These are phyloP conservation scores for Neostapfia colusana DNA, from an alignment of 176 grass and related monocot genomes.

Conservation along the genomic window DNA sequence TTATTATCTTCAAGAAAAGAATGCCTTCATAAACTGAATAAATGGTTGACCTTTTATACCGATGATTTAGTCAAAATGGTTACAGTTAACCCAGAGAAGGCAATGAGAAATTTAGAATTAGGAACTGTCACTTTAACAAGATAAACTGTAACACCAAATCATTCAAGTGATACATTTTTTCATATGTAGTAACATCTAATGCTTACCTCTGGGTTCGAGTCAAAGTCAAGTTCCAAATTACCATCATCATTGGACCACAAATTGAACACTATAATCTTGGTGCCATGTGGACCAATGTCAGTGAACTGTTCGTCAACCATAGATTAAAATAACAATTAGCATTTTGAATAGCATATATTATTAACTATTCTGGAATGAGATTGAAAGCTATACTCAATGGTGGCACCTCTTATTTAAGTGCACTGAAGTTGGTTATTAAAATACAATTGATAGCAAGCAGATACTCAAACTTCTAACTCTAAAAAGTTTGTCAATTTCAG, in stretches of 20 bases:
- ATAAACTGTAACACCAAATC: neutral
- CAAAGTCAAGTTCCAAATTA: constrained; percentile 77
- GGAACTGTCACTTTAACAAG: constrained; percentile 15
- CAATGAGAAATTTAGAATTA: constrained; percentile 11
- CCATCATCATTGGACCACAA: constrained; percentile 68
- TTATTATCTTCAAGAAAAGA: neutral
- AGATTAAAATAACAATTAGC: constrained; percentile 36
- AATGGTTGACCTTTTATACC: neutral
- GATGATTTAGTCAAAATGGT: neutral
- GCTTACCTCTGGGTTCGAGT: constrained; percentile 48
- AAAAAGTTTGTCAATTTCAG: neutral
- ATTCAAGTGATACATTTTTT: neutral
- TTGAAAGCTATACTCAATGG: too few relatives aligned
- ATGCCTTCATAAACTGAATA: neutral
- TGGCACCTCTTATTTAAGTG: neutral
- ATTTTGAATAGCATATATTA: neutral
- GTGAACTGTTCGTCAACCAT: constrained; percentile 56
- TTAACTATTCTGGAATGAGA: neutral
- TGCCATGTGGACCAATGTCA: constrained; percentile 73
- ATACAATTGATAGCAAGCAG: neutral
- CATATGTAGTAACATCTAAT: neutral
- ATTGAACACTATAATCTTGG: constrained; percentile 86
- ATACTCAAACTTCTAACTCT: constrained; percentile 4
- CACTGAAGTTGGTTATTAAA: neutral
- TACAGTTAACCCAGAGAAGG: neutral